Percentiles rank a stretch among this genome's conserved stretches.
These are phyloP conservation scores for Rhinocladiella similis DNA, from an alignment of 2,329 filamentous ascomycete species.

Conservation along the genomic window DNA sequence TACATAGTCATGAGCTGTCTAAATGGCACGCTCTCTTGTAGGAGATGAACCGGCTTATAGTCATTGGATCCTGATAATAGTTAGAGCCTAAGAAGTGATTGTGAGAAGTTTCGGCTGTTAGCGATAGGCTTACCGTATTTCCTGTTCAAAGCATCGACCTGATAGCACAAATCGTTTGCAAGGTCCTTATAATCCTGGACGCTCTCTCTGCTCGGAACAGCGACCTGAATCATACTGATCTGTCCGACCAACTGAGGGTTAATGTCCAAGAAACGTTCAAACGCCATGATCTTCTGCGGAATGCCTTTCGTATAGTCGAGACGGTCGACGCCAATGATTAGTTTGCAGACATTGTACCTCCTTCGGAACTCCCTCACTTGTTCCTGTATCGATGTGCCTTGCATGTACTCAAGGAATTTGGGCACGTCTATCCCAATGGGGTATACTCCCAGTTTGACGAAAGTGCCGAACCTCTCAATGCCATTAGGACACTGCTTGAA, in stretches of 20 bases:
- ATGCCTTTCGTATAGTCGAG: conserved; percentile 89
- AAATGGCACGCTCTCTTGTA: conserved; percentile 60
- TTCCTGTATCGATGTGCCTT: conserved; percentile 70
- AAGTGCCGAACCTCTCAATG: conserved; percentile 82
- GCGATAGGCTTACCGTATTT: conserved; percentile 66
- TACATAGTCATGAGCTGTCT: conserved; percentile 84
- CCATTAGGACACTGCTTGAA: conserved; percentile 82
- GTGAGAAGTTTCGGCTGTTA: no score
- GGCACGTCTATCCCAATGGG: conserved; percentile 85
- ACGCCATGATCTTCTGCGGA: conserved; percentile 92
- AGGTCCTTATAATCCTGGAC: conserved; percentile 72
- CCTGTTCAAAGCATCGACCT: conserved; percentile 63
- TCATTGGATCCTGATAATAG: conserved; percentile 69
- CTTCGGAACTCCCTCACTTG: conserved; percentile 69
- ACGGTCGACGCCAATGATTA: conserved; percentile 90
- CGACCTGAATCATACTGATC: conserved; percentile 92
- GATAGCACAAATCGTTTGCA: background rate
- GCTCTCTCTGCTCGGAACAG: conserved; percentile 68
- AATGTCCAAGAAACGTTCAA: conserved; percentile 83
- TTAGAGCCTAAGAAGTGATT: conserved; percentile 40
- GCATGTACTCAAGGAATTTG: conserved; percentile 27
- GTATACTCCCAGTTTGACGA: conserved; percentile 90
- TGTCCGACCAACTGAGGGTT: conserved; percentile 89
- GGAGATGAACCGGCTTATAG: conserved; percentile 95
- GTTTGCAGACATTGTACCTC: conserved; percentile 80